Evolutionary conservation across 2,329 filamentous ascomycete genomes (phyloP), one percentile per base, ranked within the genome.

Genomic region (Phyllosticta citriasiana): DNA sequence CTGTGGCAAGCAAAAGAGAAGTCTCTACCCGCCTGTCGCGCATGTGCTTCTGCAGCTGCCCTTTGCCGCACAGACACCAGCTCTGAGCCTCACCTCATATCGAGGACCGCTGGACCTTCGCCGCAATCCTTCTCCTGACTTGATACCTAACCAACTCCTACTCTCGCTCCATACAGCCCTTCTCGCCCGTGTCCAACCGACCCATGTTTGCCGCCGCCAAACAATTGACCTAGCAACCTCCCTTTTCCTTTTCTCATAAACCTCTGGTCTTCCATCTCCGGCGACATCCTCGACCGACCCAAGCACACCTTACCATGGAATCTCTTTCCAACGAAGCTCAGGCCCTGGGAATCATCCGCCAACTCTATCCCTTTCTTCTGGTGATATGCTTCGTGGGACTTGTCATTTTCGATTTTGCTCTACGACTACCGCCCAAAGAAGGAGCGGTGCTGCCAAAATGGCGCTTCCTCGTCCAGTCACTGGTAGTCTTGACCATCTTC

Each of bases 311-410:
- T 50, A 50, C 55, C 60, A 62, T 62, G 60, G 60, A 62, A 50
- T 9, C 60, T n/a, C 51, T 35, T 30, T 27, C 55, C 6, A 16
- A 33, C 35, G 53, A 26, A 33, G 40, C 50, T 55, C 60, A 40
- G 30, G 55, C 60, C n/a, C 51, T 62, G 55, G 50, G 33, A 24
- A 19, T 62, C 33, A 33, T 62, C 51, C 60, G 54, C 35, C 60
- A 58, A 12, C 6, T 40, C 50, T 55, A 51, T 16, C 60, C 60
- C n/a, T 40, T 56, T 16, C 14, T 58, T 5, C 16, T 58, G 27
- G 60, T 56, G 14, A 40, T 56, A 12, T 62, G 53, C 55, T 62
- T 50, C 30, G 30, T 52, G 30, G 51, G 24, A 35, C 55, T 33
- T 22, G 14, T 58, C 30, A 58, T 35, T 30, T 56, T 57, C 51